Conservation (phyloP, 1,139 yeast species). For the Magnusiomyces fungicola region DNA sequence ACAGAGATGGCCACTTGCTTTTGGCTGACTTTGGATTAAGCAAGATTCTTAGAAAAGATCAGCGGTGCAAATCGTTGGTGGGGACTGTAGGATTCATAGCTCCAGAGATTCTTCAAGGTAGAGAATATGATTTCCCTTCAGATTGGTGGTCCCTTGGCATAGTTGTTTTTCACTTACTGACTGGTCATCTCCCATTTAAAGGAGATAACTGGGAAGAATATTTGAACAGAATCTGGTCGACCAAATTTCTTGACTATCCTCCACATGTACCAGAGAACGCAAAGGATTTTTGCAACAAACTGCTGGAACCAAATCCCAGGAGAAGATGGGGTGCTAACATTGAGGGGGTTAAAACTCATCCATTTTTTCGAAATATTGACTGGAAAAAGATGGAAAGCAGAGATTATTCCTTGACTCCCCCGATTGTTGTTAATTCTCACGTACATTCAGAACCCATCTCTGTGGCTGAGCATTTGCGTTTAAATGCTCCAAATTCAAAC, state of each 20-base stretch:
- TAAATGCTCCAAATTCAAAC: too few relatives aligned
- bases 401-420: too few relatives aligned
- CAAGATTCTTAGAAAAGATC: slow-evolving; percentile 51
- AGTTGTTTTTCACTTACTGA: slow-evolving; percentile 74
- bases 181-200: slow-evolving; percentile 92
- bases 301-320: slow-evolving; percentile 65
- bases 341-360: too few relatives aligned
- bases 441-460: too few relatives aligned
- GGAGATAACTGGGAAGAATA: slow-evolving; percentile 81
- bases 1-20: slow-evolving; percentile 70
- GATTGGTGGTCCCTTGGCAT: slow-evolving; percentile 99
- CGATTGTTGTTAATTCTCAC: too few relatives aligned
- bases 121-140: slow-evolving; percentile 76
- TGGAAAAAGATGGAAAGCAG: too few relatives aligned
- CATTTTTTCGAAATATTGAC: too few relatives aligned
- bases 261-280: slow-evolving; percentile 78
- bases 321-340: slow-evolving; percentile 80
- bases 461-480: too few relatives aligned
- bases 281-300: slow-evolving; percentile 65
- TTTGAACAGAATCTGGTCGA: slow-evolving; percentile 70
- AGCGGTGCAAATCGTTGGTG: slow-evolving; percentile 62
- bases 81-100: slow-evolving; percentile 98
- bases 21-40: slow-evolving; percentile 90
- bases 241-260: slow-evolving; percentile 64
- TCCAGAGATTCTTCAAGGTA: slow-evolving; percentile 82